A percentile compares a stretch with the other conserved stretches of the same genome.
Conservation (phyloP, 2,329 filamentous ascomycete species). For the Chaetomiaceae sp. region DNA sequence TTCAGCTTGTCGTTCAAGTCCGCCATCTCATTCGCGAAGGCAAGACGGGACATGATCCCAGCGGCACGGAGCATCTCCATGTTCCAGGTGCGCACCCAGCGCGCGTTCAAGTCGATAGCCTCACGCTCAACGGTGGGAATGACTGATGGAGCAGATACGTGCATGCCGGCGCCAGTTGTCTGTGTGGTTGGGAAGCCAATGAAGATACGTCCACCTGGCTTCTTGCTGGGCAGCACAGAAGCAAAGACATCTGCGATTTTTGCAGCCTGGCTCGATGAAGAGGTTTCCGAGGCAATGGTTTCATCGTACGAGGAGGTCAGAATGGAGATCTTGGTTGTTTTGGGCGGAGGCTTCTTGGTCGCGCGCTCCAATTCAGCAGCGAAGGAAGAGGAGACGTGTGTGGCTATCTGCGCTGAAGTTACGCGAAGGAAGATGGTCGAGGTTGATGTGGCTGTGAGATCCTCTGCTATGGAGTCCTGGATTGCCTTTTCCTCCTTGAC, state of each 20-base stretch:
- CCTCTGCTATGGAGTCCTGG: constrained; percentile 60
- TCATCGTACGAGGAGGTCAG: constrained; percentile 90
- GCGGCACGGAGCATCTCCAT: constrained; percentile 85
- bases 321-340: constrained; percentile 76
- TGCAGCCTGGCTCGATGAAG: constrained; percentile 40
- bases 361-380: constrained; percentile 85
- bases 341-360: constrained; percentile 94
- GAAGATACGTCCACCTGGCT: constrained; percentile 77
- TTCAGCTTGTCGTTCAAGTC: constrained; percentile 60
- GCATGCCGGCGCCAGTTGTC: constrained; percentile 87
- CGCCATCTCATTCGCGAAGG: constrained; percentile 81
- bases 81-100: constrained; percentile 94
- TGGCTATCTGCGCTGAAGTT: constrained; percentile 75
- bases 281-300: constrained; percentile 57
- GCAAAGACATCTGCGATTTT: constrained; percentile 75
- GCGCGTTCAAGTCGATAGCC: constrained; percentile 91
- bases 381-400: constrained; percentile 65
- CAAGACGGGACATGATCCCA: constrained; percentile 82
- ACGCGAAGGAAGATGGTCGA: constrained; percentile 85
- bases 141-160: constrained; percentile 91
- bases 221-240: constrained; percentile 82
- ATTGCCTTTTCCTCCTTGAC: constrained; percentile 57
- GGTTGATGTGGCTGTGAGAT: constrained; percentile 62
- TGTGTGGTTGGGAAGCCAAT: constrained; percentile 98
- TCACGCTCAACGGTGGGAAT: constrained; percentile 97